Conservation (phyloP, 371 early-diverging fungal species). For the Choanephora cucurbitarum region DNA sequence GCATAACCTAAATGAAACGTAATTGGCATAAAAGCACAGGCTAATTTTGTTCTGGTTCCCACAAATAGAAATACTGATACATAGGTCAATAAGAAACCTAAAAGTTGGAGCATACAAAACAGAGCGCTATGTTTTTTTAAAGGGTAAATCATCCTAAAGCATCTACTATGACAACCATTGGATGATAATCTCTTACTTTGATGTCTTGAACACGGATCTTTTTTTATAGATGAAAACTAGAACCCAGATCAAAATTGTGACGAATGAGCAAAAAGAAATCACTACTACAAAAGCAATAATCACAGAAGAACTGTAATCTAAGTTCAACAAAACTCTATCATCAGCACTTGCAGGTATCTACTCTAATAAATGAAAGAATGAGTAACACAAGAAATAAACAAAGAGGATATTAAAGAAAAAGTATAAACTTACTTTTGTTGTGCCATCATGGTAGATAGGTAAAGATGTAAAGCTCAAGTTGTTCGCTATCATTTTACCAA, state of each 20-base stretch:
- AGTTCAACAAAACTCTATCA: conserved; percentile 31
- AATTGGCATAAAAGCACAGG: conserved; percentile 47
- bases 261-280: conserved; percentile 41
- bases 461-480: conserved; percentile 47
- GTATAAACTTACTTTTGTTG: conserved; percentile 29
- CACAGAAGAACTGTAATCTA: conserved; percentile 43
- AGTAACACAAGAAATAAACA: conserved; percentile 8
- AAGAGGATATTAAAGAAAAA: too few relatives aligned
- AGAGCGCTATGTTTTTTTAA: too few relatives aligned
- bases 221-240: conserved; percentile 46
- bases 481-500: conserved; percentile 52
- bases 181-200: conserved; percentile 48
- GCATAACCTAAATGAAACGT: conserved; percentile 49
- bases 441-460: conserved; percentile 56
- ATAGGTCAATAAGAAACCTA: conserved; percentile 48
- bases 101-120: conserved; percentile 55
- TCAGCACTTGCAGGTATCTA: conserved; percentile 41
- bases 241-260: conserved; percentile 34
- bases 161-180: too few relatives aligned
- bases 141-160: too few relatives aligned
- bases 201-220: conserved; percentile 53
- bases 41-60: conserved; percentile 25
- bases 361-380: conserved; percentile 9
- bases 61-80: conserved; percentile 39
- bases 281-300: conserved; percentile 45